Evolutionary conservation across 768 basidiomycete species (phyloP).

Genomic region (Xanthoconium stramineum): DNA sequence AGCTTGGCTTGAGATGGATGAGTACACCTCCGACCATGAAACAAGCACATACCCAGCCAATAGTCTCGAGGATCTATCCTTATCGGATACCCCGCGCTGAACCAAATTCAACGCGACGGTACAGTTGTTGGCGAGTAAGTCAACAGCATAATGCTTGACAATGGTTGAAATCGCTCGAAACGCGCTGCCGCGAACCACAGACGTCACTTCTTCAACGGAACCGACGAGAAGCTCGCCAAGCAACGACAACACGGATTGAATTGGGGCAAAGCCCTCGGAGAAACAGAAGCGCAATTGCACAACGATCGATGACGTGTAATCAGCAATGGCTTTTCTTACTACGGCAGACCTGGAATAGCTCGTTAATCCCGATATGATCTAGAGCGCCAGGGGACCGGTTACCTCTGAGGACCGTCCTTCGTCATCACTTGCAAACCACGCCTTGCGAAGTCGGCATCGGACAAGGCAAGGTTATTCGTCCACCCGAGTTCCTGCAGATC

Average conservation of each 20-base stretch:
- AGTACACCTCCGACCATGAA: not conserved
- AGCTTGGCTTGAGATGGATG: slow-evolving; percentile 35
- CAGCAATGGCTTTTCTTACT: slow-evolving; percentile 20
- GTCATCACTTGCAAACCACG: slow-evolving; percentile 47
- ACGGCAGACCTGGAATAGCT: slow-evolving; percentile 12
- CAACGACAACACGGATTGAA: slow-evolving; percentile 34
- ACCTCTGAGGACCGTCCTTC: slow-evolving; percentile 41
- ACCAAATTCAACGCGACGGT: slow-evolving; percentile 38
- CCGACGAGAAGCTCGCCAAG: slow-evolving; percentile 43
- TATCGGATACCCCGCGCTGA: slow-evolving; percentile 48
- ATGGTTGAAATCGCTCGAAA: slow-evolving; percentile 40
- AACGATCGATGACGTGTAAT: slow-evolving; percentile 19
- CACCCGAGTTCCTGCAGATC: slow-evolving; percentile 46
- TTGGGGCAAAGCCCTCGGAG: slow-evolving; percentile 16
- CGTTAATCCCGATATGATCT: slow-evolving; percentile 7
- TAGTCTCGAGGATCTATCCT: slow-evolving; percentile 58
- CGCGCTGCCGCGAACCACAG: slow-evolving; percentile 42
- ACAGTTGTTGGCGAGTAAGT: slow-evolving; percentile 29
- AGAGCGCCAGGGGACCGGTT: slow-evolving; percentile 3
- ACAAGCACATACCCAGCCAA: slow-evolving; percentile 58
- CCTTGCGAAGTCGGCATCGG: slow-evolving; percentile 40
- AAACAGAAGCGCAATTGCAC: slow-evolving; percentile 7
- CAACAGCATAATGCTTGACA: slow-evolving; percentile 40
- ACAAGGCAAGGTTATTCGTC: slow-evolving; percentile 49
- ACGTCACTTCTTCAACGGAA: slow-evolving; percentile 42